phyloP scores from a whole-genome alignment of 2,329 filamentous ascomycete species.

The Sporothrix protearum region DNA sequence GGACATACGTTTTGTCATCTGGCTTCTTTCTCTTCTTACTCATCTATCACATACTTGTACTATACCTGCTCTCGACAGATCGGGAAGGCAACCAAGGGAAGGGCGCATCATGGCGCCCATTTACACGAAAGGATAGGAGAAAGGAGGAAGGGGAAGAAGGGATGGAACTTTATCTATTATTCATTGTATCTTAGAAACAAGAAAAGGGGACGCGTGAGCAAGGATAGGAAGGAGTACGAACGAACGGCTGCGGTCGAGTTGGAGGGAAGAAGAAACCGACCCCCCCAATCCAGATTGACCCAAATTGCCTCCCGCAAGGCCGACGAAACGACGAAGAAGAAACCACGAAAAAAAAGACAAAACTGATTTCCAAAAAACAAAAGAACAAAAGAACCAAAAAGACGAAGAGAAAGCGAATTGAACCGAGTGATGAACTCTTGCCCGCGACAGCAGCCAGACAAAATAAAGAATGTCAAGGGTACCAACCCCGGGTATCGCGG shows the following conservation, averaged over 20 bases:
- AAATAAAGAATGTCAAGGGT: neutral
- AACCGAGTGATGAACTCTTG: neutral
- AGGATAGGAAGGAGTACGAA: neutral
- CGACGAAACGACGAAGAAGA: neutral
- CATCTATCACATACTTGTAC: neutral
- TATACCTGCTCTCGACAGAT: constrained; percentile 1
- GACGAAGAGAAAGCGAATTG: neutral
- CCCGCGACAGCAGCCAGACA: neutral
- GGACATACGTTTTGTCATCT: neutral
- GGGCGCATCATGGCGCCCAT: neutral
- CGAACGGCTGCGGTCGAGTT: neutral
- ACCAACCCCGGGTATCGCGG: neutral
- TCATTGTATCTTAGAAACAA: neutral
- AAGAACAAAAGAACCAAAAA: neutral
- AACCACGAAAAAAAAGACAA: neutral
- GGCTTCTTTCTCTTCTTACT: no score
- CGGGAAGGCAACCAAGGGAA: neutral
- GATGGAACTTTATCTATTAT: neutral
- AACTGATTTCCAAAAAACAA: neutral
- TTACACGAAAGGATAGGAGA: neutral
- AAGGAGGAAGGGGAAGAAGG: neutral
- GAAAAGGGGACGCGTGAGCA: neutral
- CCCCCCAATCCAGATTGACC: neutral
- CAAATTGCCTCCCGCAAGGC: neutral
- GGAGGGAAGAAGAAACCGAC: neutral